Conservation (phyloP, 768 basidiomycete species). For the Podaxis sp. region DNA sequence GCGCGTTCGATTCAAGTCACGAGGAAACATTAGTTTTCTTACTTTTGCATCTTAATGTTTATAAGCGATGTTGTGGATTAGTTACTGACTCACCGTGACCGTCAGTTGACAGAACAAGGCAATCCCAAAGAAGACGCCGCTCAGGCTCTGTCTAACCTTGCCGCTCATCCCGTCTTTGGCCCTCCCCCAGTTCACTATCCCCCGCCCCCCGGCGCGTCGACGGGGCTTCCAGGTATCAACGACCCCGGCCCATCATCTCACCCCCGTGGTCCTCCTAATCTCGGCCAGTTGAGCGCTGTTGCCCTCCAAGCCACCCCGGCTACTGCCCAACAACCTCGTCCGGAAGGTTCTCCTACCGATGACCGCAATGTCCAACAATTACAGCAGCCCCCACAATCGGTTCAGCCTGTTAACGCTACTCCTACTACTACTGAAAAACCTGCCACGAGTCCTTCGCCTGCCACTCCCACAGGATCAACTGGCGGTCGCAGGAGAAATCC, state of each 20-base stretch:
- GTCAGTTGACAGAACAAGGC: constrained; percentile 40
- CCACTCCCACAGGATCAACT: constrained; percentile 27
- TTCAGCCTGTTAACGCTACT: neutral
- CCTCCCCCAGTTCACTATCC: constrained; percentile 34
- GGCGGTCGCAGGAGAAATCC: constrained; percentile 57
- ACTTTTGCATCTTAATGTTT: constrained; percentile 16
- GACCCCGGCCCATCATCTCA: constrained; percentile 76
- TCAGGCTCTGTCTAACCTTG: constrained; percentile 55
- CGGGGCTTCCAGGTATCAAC: constrained; percentile 51
- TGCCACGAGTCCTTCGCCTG: constrained; percentile 23
- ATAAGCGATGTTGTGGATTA: constrained; percentile 2
- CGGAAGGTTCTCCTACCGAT: constrained; percentile 12
- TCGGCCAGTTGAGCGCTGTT: constrained; percentile 58
- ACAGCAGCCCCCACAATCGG: constrained; percentile 14
- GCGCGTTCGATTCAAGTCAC: constrained; percentile 21
- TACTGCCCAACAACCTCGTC: constrained; percentile 21
- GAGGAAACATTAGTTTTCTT: constrained; percentile 9
- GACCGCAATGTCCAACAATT: constrained; percentile 12
- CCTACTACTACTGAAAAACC: constrained; percentile 8
- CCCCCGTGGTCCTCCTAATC: constrained; percentile 64
- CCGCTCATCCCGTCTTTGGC: constrained; percentile 38
- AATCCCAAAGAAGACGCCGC: constrained; percentile 63
- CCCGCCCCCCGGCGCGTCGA: constrained; percentile 26
- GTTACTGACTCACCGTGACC: neutral
- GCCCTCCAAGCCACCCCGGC: constrained; percentile 46